phyloP scores from a whole-genome alignment of 1,284 basidiomycete genomes.

The Sanghuangporus weigelae region DNA sequence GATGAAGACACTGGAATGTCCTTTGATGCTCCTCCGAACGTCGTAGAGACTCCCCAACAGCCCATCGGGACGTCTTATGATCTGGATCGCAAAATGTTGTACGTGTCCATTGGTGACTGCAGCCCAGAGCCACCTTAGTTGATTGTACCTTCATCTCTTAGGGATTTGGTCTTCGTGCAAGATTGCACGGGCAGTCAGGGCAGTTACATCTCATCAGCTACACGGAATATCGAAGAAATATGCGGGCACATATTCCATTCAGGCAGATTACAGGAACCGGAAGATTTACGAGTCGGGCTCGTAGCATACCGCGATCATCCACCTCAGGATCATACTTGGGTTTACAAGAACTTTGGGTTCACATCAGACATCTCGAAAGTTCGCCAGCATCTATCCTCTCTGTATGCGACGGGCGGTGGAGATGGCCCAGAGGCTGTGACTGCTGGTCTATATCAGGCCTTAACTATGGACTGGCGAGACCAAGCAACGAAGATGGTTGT shows the following conservation, averaged over 20 bases:
- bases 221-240: conserved; percentile 96
- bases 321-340: conserved; percentile 91
- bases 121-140: conserved; percentile 2
- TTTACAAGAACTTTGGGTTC: conserved; percentile 93
- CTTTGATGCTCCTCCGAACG: conserved; percentile 45
- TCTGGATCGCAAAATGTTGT: conserved; percentile 64
- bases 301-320: conserved; percentile 93
- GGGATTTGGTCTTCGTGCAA: conserved; percentile 85
- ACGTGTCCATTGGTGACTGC: conserved; percentile 30
- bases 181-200: conserved; percentile 90
- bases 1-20: conserved; percentile 52
- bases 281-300: conserved; percentile 88
- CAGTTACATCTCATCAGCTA: conserved; percentile 84
- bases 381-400: conserved; percentile 75
- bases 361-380: conserved; percentile 87
- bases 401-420: conserved; percentile 93
- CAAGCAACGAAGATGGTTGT: conserved; percentile 93
- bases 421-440: conserved; percentile 99
- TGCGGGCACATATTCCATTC: conserved; percentile 95
- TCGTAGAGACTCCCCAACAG: conserved; percentile 27
- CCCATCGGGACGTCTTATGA: conserved; percentile 33
- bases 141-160: conserved; percentile 29
- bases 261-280: conserved; percentile 78
- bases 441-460: conserved; percentile 82
- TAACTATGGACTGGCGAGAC: conserved; percentile 89